phyloP scores from a whole-genome alignment of 768 basidiomycete genomes.

The Udeniomyces megalosporus region DNA sequence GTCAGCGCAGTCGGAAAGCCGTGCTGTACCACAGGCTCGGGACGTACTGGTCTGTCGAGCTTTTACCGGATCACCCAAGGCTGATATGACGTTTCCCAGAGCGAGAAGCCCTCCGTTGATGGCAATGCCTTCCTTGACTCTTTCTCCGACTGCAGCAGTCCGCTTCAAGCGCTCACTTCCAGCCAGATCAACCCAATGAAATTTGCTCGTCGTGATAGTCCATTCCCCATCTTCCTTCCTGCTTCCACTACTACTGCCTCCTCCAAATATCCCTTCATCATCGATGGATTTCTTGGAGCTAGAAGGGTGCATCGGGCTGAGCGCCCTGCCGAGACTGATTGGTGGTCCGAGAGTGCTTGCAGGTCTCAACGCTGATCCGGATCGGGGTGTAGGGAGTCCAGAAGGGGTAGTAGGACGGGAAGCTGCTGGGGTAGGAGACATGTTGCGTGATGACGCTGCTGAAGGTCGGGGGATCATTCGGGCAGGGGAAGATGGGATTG shows the following conservation, averaged over 20 bases:
- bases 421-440: conserved; percentile 12
- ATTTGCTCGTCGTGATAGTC: conserved; percentile 82
- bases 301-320: not conserved
- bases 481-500: not conserved
- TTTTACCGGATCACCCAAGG: conserved; percentile 80
- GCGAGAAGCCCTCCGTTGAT: conserved; percentile 95
- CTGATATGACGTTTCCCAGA: conserved; percentile 95
- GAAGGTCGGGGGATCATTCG: conserved; percentile 10
- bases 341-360: not conserved
- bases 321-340: not conserved
- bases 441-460: not conserved
- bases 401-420: conserved; percentile 15
- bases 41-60: conserved; percentile 51
- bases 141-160: conserved; percentile 86
- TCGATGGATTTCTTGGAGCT: not conserved
- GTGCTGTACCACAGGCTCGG: not conserved
- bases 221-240: conserved; percentile 44
- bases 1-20: not conserved
- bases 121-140: conserved; percentile 96
- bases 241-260: too few species aligned
- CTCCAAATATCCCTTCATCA: conserved; percentile 34
- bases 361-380: not conserved
- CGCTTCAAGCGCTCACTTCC: conserved; percentile 52
- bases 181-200: conserved; percentile 66
- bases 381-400: not conserved